Evolutionary conservation across 768 basidiomycete genomes (phyloP), one percentile per base, ranked within the genome.

Genomic region (Serendipita vermifera): DNA sequence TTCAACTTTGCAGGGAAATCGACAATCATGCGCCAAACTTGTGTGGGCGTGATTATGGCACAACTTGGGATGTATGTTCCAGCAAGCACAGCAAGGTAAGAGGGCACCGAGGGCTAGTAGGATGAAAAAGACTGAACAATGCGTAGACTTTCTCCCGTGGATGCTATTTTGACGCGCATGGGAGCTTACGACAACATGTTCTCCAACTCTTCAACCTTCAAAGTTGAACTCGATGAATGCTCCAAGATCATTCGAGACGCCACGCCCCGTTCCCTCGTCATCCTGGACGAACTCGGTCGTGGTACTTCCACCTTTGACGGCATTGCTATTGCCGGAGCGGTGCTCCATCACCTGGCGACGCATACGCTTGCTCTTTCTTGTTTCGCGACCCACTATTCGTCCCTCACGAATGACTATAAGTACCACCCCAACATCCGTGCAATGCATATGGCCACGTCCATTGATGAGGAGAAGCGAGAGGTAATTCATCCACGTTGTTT

Each of bases 161-260:
- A 99, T 65, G 73, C 83, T 11, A 96, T 99, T 60, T 77, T 90
- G 58, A 97, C 96, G 2, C 82, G 94, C 24, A 98, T 98, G 96
- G 96, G 96, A 7, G 96, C 96, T 2, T 96, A 97, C 66, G 94
- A 98, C 64, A 92, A 92, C 65, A 91, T 94, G 86, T 93, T 92
- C 68, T 83, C 87, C 2, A 83, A 89, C 62, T 79, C 91, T 1
- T 91, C 89, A 69, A 97, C 94, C 0, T 99, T 98, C 78, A 96
- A 97, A 67, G 96, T 99, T 20, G 96, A 99, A 66, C 73, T 99
- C 57, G 96, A 98, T 66, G 96, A 99, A 78, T 90, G 90, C 62
- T 92, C 86, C 68, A 94, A 94, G 69, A 93, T 97, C 62, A 73
- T 97, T 36, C 79, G 88, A 15, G 85, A 97, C 65, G 91, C 91